Conservation (phyloP, 495 filamentous ascomycete genomes). For the Penicillium pancosmium region DNA sequence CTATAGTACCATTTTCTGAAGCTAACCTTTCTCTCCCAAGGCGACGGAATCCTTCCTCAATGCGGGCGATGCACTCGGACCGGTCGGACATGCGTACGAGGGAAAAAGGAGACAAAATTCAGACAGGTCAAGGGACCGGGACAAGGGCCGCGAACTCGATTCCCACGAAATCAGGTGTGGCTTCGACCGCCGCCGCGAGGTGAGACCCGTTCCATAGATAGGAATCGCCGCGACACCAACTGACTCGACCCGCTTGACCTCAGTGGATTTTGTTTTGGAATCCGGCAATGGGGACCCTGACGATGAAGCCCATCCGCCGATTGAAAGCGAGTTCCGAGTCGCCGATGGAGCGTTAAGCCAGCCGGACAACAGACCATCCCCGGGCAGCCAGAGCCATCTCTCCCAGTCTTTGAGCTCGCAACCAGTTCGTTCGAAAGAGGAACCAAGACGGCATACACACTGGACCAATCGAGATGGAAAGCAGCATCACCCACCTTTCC, state of each 20-base stretch:
- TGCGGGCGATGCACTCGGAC: slow-evolving; percentile 28
- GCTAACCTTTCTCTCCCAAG: slow-evolving; percentile 5
- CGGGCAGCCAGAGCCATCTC: background rate
- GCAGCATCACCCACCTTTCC: background rate
- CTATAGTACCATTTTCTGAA: background rate
- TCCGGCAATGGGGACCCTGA: slow-evolving; percentile 23
- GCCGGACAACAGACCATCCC: background rate
- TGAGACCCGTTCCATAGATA: background rate
- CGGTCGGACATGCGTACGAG: slow-evolving; percentile 21
- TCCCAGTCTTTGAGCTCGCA: background rate
- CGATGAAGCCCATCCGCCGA: background rate
- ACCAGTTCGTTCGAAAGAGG: background rate
- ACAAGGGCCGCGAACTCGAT: slow-evolving; percentile 19
- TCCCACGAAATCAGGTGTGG: slow-evolving; percentile 32
- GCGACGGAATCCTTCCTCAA: slow-evolving; percentile 26
- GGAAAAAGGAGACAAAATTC: slow-evolving; percentile 17
- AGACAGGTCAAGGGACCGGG: slow-evolving; percentile 20
- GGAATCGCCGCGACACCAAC: background rate
- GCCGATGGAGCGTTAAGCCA: background rate
- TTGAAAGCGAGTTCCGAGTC: background rate
- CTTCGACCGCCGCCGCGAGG: slow-evolving; percentile 30
- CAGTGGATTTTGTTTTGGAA: slow-evolving; percentile 31
- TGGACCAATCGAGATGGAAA: background rate
- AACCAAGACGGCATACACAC: background rate
- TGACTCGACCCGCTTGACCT: background rate